Evolutionary conservation across 2,329 filamentous ascomycete species (phyloP), one percentile per base, ranked within the genome.

Genomic region (Pseudocercospora musae): DNA sequence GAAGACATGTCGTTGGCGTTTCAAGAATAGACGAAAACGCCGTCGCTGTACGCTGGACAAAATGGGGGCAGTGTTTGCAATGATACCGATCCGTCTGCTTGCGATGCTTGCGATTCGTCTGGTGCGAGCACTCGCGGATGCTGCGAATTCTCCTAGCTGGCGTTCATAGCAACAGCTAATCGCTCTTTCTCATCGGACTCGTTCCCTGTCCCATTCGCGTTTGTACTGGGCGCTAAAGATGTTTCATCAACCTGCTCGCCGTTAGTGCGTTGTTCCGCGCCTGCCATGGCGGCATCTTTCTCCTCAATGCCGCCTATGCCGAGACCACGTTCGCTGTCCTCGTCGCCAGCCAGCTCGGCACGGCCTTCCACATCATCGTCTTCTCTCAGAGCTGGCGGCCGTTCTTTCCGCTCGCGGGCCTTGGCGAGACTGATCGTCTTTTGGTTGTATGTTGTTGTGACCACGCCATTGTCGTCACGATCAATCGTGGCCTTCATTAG

Each of bases 401-500:
- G 86, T 74, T 96, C 92, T 60, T 90, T 90, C 87, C 96, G 91
- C 65, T 89, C 85, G 62, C 89, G 87, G 11, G 95, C 95, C 78
- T 96, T 96, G 59, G 89, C 85, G 6, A 99, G 85, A 25, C 90
- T 95, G 59, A 99, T 96, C 0, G 95, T 99, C 81, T 96, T 95
- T 74, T 97, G 93, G 74, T 96, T 94, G 78, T 98, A 98, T 3
- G 92, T 96, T 3, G 91, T 95, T 20, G 91, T 92, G 63, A 96
- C 88, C 9, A 89, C 86, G 64, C 89, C 85, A 58, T 70, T 71
- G 71, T 86, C 79, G 69, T 99, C 95, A 64, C 94, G 89, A 74
- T 98, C 94, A 70, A 99, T 99, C 1, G 95, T 99, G 10, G 95
- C 95, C 79, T 99, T 99, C 91, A 99, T 96, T 57, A 99, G 80